Conservation (phyloP, 2,329 filamentous ascomycete genomes). For the Fusarium floridanum region DNA sequence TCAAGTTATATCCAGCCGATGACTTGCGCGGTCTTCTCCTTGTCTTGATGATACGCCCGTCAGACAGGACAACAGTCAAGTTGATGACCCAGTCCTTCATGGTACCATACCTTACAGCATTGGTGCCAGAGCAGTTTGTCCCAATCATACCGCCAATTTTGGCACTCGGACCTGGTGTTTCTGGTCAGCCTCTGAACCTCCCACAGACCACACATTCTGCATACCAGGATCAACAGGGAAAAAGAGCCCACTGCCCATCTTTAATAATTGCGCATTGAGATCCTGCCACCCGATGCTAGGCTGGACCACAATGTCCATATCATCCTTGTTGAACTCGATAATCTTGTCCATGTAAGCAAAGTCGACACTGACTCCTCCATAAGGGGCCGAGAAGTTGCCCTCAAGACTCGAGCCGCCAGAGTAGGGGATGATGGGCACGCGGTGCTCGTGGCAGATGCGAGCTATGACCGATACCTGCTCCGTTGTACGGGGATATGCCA, state of each 20-base stretch:
- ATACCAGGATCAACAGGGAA: conserved; percentile 88
- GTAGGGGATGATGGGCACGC: conserved; percentile 87
- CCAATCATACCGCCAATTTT: conserved; percentile 88
- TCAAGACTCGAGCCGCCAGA: conserved; percentile 90
- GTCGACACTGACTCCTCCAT: conserved; percentile 89
- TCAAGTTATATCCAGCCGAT: conserved; percentile 86
- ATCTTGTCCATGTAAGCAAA: conserved; percentile 90
- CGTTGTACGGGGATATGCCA: conserved; percentile 73
- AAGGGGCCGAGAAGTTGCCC: conserved; percentile 89
- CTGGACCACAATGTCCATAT: conserved; percentile 94
- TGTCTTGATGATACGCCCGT: conserved; percentile 85
- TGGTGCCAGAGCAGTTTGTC: conserved; percentile 83
- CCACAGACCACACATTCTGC: conserved; percentile 31
- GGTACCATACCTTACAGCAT: conserved; percentile 83
- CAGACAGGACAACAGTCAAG: conserved; percentile 82
- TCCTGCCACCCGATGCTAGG: conserved; percentile 94
- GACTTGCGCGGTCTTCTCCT: conserved; percentile 82
- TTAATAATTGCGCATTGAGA: conserved; percentile 78
- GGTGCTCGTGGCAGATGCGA: conserved; percentile 81
- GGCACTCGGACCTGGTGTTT: conserved; percentile 66
- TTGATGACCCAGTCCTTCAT: conserved; percentile 93
- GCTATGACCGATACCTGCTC: conserved; percentile 71
- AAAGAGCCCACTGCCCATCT: conserved; percentile 82
- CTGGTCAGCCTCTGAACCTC: background rate
- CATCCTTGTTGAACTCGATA: conserved; percentile 81